Base-by-base conservation (phyloP, 768 basidiomycete genomes). In the Agrocybe praecox region DNA sequence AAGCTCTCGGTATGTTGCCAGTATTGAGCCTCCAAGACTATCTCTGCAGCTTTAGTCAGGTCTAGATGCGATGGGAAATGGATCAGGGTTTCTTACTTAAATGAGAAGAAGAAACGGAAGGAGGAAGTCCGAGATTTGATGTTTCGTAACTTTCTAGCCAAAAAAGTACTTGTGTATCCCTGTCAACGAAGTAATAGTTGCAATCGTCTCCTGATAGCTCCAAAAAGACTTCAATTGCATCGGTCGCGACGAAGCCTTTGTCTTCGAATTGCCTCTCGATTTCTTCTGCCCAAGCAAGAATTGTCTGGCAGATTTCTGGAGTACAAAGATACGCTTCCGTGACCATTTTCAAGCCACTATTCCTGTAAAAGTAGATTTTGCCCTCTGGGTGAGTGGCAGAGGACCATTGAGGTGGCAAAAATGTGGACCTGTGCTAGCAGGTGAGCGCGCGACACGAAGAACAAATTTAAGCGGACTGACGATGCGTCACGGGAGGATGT, bases 1-100 rank as follows among this genome's bases (percentile, higher is more conserved):
- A 85, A 88, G 57, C 74, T 80, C 61, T 88, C 86, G 17, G 86
- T 68, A 57, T 90, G 88, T 1, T 63, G 63, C 88, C 87, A 89
- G 55, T 85, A 89, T 15, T 83, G 69, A 23, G 77, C 76, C 46
- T 84, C 75, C 8, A 87, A 61, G 3, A 74, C 72, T 17, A 72
- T 59, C 49, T 74, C 86, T 87, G 34, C 49, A 56, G n/a, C 8
- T 32, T 4, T 42, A 26, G 40, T 45, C 18, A 24, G 61, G 15
- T 18, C 23, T 19, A 17, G 23, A 15, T 24, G 11, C 10, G 14
- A n/a, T 18, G n/a, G 24, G 50, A 32, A 23, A 10, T 17, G 44
- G 50, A 24, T 9, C 26, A 5, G n/a, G n/a, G 8, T 19, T 10
- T 72, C 82, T 60, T 49, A 86, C 86, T 75, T 18, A 85, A 69